phyloP scores from a whole-genome alignment of 2,329 filamentous ascomycete genomes.

The Botrytis cinerea region DNA sequence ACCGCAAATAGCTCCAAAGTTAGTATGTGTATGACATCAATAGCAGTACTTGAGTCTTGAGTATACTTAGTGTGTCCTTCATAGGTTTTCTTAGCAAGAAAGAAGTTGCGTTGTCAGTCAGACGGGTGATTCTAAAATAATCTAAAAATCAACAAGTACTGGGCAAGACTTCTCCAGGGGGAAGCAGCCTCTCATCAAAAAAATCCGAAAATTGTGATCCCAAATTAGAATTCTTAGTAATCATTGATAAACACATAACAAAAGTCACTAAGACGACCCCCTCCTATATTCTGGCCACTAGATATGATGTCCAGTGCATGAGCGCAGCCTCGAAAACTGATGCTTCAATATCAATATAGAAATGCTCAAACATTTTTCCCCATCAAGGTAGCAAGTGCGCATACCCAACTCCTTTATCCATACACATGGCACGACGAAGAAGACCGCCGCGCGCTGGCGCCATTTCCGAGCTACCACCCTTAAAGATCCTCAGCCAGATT shows the following conservation, averaged over 20 bases:
- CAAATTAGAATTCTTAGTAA: slow-evolving; percentile 12
- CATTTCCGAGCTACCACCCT: slow-evolving; percentile 65
- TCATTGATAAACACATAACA: background rate
- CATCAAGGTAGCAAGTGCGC: slow-evolving; percentile 14
- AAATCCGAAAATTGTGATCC: background rate
- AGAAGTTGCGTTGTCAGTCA: background rate
- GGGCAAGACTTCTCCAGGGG: background rate
- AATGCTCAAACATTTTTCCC: slow-evolving; percentile 11
- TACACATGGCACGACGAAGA: slow-evolving; percentile 49
- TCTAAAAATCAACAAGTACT: background rate
- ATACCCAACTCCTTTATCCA: slow-evolving; percentile 10
- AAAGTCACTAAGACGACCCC: background rate
- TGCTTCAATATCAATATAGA: slow-evolving; percentile 5
- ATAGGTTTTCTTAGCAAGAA: background rate
- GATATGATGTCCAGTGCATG: background rate
- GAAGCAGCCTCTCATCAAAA: background rate
- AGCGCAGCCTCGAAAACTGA: background rate
- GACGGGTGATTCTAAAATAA: background rate
- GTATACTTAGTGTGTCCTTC: background rate
- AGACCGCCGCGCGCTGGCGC: slow-evolving; percentile 65
- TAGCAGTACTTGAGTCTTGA: background rate
- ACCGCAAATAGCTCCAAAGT: slow-evolving; percentile 7
- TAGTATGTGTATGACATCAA: background rate
- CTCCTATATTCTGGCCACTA: slow-evolving; percentile 14
- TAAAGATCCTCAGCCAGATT: slow-evolving; percentile 68